These are phyloP conservation scores for Penicillium sp. DNA, from an alignment of 2,329 filamentous ascomycete species.

Conservation along the genomic window DNA sequence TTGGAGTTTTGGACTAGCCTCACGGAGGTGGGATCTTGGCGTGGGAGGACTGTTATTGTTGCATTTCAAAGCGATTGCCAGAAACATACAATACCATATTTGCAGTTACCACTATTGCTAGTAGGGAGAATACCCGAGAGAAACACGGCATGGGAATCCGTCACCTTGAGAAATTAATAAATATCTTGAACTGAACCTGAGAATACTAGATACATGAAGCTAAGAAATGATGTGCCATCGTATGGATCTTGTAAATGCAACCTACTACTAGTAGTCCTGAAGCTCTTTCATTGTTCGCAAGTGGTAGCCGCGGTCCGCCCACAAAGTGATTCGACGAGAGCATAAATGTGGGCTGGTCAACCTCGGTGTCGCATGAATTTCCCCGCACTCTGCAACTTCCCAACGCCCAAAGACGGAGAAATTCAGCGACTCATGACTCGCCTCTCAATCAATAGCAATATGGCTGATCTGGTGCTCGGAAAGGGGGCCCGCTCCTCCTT, in stretches of 20 bases:
- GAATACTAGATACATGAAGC: no score
- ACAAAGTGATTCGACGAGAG: not conserved
- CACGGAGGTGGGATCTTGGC: conserved; percentile 12
- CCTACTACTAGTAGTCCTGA: not conserved
- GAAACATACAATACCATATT: conserved; percentile 9
- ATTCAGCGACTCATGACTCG: conserved; percentile 1
- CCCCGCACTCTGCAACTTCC: conserved; percentile 26
- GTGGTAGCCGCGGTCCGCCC: not conserved
- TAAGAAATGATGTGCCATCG: no score
- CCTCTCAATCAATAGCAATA: not conserved
- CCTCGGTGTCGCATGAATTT: conserved; percentile 29
- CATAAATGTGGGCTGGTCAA: not conserved
- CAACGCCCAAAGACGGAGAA: not conserved
- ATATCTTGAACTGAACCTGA: not conserved
- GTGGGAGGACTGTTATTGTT: conserved; percentile 26
- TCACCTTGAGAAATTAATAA: not conserved
- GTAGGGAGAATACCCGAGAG: conserved; percentile 3
- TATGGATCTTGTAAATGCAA: not conserved
- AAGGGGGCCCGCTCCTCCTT: conserved; percentile 2
- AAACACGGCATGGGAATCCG: not conserved
- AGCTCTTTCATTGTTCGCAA: not conserved
- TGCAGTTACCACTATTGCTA: not conserved
- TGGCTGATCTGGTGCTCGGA: not conserved
- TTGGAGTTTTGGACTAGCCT: conserved; percentile 20
- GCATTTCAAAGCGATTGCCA: conserved; percentile 29